Percentiles rank a stretch among this genome's conserved stretches.
These are phyloP conservation scores for Chaetomidium leptoderma DNA, from an alignment of 495 filamentous ascomycete species.

Conservation along the genomic window DNA sequence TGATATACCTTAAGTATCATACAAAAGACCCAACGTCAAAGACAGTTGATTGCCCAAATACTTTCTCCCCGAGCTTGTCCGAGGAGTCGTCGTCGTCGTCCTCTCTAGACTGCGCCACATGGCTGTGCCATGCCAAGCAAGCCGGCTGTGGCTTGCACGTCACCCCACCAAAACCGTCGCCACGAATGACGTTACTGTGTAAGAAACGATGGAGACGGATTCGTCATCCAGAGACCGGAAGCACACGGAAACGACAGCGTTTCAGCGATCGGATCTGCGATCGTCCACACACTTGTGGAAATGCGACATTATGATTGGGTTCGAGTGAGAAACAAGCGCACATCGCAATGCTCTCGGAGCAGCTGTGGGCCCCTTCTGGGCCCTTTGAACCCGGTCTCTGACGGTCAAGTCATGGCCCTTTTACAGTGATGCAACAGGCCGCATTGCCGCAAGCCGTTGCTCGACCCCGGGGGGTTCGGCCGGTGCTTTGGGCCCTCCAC, in stretches of 20 bases:
- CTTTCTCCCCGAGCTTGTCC: too few relatives aligned
- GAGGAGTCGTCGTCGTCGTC: too few relatives aligned
- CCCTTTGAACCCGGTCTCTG: neutral
- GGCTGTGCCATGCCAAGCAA: too few relatives aligned
- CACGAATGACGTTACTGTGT: neutral
- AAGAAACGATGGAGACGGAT: neutral
- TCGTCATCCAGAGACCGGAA: conserved; percentile 7
- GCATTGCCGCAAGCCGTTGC: conserved; percentile 1
- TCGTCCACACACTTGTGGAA: neutral
- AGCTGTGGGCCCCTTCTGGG: neutral
- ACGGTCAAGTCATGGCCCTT: conserved; percentile 1
- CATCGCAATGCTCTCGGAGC: neutral
- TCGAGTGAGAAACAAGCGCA: neutral
- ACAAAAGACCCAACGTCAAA: too few relatives aligned
- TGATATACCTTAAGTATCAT: too few relatives aligned
- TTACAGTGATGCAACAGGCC: conserved; percentile 19
- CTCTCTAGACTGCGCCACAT: too few relatives aligned
- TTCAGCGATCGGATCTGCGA: conserved; percentile 13
- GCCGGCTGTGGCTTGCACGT: too few relatives aligned
- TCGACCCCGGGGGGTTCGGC: neutral
- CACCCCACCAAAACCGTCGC: neutral
- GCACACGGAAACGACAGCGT: neutral
- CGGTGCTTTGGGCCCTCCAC: neutral
- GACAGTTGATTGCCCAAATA: too few relatives aligned
- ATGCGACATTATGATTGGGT: neutral